Conservation (phyloP, 202 grass and related monocot species). For the Zizania palustris region DNA sequence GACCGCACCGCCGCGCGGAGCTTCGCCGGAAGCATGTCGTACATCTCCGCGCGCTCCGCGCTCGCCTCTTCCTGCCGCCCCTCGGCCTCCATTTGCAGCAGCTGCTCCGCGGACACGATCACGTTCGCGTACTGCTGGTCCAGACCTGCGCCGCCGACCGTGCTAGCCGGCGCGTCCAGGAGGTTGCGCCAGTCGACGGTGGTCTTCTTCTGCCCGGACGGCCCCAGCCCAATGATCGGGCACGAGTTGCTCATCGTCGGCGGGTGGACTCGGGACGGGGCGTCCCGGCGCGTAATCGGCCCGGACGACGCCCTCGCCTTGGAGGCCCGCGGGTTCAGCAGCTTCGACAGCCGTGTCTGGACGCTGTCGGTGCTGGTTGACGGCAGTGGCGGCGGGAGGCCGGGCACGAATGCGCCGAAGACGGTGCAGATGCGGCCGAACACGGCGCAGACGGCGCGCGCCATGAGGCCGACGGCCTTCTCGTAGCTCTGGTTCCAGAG, state of each 20-base stretch:
- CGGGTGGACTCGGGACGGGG: neutral
- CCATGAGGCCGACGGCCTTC: slow-evolving; percentile 62
- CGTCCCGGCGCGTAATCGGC: slow-evolving; percentile 56
- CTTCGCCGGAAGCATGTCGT: slow-evolving; percentile 82
- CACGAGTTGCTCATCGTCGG: slow-evolving; percentile 50
- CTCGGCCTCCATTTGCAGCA: slow-evolving; percentile 70
- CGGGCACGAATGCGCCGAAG: slow-evolving; percentile 51
- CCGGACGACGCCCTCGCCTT: slow-evolving; percentile 53
- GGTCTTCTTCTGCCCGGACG: slow-evolving; percentile 26
- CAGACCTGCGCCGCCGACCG: slow-evolving; percentile 69
- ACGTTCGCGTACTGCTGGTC: slow-evolving; percentile 79
- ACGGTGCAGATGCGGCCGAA: slow-evolving; percentile 59
- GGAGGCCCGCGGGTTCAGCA: slow-evolving; percentile 9
- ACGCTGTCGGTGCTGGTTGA: slow-evolving; percentile 18
- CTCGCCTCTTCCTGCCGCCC: slow-evolving; percentile 58
- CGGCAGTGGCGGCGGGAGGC: slow-evolving; percentile 37
- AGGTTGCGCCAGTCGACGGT: slow-evolving; percentile 55
- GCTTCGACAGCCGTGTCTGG: slow-evolving; percentile 36
- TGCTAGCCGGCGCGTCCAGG: slow-evolving; percentile 53
- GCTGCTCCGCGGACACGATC: slow-evolving; percentile 66
- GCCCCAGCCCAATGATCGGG: slow-evolving; percentile 50
- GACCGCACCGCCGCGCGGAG: slow-evolving; percentile 62
- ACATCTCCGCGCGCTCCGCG: slow-evolving; percentile 73
- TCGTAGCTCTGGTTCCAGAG: slow-evolving; percentile 71
- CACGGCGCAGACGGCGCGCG: slow-evolving; percentile 50